Base-by-base conservation (phyloP, 352 stramenopile genomes). In the Phytophthora hibernalis region DNA sequence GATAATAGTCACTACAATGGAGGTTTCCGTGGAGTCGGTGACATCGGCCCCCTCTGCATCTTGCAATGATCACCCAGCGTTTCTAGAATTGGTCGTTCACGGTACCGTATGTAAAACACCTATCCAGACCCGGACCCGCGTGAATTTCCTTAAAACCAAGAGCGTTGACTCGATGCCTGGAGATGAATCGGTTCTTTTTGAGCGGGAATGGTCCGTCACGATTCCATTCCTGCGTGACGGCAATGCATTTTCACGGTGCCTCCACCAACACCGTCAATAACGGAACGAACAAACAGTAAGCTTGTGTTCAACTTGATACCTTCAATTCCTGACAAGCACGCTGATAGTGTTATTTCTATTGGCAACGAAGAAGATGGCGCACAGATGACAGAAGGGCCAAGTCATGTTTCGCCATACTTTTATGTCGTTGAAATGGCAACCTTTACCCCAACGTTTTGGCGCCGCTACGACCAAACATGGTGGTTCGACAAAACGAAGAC, bases 401-500 rank as follows among this genome's bases (percentile, higher is more conserved):
- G 3, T 0, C 10, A 16, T 7, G 62, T 70, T 16, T 65, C 70
- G 2, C 80, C 82, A 7, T 89, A 87, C 26, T 90, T 82, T 54
- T 91, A 81, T 49, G 54, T 88, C 9, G 74, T 94, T 9, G 83
- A 94, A 56, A 54, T 92, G 22, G 85, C 83, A 5, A 64, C 57
- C 0, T 94, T 92, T 58, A 79, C 79, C 4, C 63, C 82, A 58
- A 87, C 83, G 4, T 94, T 92, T 56, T 94, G 85, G 85, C 52
- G 74, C 10, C 77, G 85, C 15, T 94, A 94, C 61, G 85, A 92
- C 43, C 77, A 73, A 38, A 89, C 83, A 16, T 92, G 85, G 83
- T 94, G 85, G 83, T 94, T 94, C 54, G 77, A 92, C 50, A 89
- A 90, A 66, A 89, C 79, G 9, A 86, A 91, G 50, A 79, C 85